Evolutionary conservation across 2,329 filamentous ascomycete species (phyloP), one percentile per base, ranked within the genome.

Genomic region (Pseudogymnoascus sp.): DNA sequence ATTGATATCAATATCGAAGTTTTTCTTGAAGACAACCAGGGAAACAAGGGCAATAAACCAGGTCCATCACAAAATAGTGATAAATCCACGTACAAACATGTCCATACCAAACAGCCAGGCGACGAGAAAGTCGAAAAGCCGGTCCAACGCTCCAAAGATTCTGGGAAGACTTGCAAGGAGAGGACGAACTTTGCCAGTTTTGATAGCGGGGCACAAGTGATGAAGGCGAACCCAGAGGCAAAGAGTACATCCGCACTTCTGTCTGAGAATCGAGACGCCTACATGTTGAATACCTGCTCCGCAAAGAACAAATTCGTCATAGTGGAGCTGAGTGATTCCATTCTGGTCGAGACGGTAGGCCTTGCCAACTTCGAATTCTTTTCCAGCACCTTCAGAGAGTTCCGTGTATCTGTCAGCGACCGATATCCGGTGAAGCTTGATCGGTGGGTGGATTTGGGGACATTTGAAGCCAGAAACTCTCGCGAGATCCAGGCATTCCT

Each of bases 321-420:
- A 65, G 86, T 99, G 65, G 95, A 99, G 76, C 81, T 99, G 31
- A 97, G 91, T 75, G 91, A 96, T 69, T 84, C 86, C 68, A 89
- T 87, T 51, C 21, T 47, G 39, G n/a, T 99, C 64, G 95, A 99
- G 73, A 99, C 95, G 0, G 82, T 99, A 42, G 95, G 97, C n/a
- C 81, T 99, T 62, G 95, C 93, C 66, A 99, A 99, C 74, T 99
- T 96, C 71, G 95, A 99, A 75, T 99, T 99, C 79, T 99, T 99
- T 79, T 96, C 92, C 63, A 97, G 92, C 73, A 97, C 96, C 83
- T 90, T 97, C 70, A 88, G 92, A 62, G 89, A 87, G 59, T 97
- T 99, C 74, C 84, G 90, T 61, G 86, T 97, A 69, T 96, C 91
- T 73, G 93, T 97, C 59, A 96, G 93, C 64, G 95, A 97, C 77